phyloP scores from a whole-genome alignment of 305 asterid genomes.

The Fraxinus sp. region DNA sequence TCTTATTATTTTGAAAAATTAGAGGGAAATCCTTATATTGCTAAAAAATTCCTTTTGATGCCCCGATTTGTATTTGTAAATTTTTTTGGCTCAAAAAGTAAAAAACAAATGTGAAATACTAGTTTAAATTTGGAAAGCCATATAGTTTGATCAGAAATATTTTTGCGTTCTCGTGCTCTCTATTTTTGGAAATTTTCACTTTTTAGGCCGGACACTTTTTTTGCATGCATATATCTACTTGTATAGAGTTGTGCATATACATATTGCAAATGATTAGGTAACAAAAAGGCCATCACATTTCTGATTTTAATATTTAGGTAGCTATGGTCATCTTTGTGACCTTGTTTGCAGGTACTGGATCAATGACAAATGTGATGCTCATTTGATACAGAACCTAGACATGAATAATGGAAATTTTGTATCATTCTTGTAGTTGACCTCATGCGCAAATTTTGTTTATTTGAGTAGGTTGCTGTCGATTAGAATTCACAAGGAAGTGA shows the following conservation, averaged over 20 bases:
- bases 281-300: not conserved
- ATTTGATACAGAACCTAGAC: not conserved
- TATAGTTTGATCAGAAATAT: not conserved
- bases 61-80: not conserved
- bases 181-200: not conserved
- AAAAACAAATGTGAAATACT: not conserved
- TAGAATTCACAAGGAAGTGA: not conserved
- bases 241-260: not conserved
- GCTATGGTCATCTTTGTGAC: conserved; percentile 4
- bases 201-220: not conserved
- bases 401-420: not conserved
- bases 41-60: not conserved
- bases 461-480: not conserved
- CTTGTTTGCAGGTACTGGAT: conserved; percentile 1
- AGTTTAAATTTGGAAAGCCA: not conserved
- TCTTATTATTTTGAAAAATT: not conserved
- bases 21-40: not conserved
- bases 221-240: not conserved
- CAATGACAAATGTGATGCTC: not conserved
- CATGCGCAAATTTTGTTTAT: not conserved
- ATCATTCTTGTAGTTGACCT: not conserved
- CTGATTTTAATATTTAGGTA: not conserved
- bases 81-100: not conserved
- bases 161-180: not conserved
- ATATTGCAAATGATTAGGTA: not conserved